A percentile compares a stretch with the other conserved stretches of the same genome.
Conservation (phyloP, 2,329 filamentous ascomycete genomes). For the Pseudogymnoascus sp. region DNA sequence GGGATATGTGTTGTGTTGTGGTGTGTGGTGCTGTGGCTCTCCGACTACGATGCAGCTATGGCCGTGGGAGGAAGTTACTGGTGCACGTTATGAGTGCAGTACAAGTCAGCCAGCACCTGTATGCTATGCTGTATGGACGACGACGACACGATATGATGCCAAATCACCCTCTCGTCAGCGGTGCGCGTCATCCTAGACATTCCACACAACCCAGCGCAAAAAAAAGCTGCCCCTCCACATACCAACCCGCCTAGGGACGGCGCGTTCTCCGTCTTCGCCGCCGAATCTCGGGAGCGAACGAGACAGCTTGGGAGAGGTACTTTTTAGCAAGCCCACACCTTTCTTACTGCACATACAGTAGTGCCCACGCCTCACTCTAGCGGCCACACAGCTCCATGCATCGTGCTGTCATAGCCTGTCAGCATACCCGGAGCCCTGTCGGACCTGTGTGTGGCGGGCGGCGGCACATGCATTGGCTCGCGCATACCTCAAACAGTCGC, state of each 20-base stretch:
- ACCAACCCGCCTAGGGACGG: background rate
- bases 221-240: background rate
- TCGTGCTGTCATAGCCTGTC: constrained; percentile 3
- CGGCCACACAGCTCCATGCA: background rate
- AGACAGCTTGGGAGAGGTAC: background rate
- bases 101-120: background rate
- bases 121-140: background rate
- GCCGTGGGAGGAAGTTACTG: background rate
- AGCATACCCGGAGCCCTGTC: background rate
- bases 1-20: background rate
- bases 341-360: background rate
- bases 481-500: constrained; percentile 1
- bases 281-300: background rate
- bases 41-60: background rate
- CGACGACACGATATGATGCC: background rate
- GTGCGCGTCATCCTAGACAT: background rate
- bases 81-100: background rate
- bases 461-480: background rate
- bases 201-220: background rate
- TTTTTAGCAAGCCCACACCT: too few species aligned
- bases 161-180: background rate
- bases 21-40: background rate
- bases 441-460: background rate
- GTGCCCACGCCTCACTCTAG: background rate
- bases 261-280: background rate